Evolutionary conservation across 1,284 basidiomycete genomes (phyloP), one percentile per base, ranked within the genome.

Genomic region (Stygiomarasmius scandens): DNA sequence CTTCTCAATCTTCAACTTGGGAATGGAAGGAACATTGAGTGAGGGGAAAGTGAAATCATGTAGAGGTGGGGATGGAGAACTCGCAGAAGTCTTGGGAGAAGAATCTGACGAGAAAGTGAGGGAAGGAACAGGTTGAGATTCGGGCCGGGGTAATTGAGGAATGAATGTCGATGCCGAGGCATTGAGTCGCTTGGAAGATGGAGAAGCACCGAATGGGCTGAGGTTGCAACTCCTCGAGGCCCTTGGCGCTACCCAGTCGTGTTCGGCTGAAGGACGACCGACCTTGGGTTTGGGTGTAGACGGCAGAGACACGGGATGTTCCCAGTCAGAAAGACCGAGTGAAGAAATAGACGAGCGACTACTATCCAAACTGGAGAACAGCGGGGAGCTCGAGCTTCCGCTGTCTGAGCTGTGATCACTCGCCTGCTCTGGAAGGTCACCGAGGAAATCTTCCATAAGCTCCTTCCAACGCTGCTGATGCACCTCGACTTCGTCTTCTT

Each of bases 151-250:
- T 71, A 23, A 67, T 16, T 27, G 69, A 9, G 77, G 77, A 2
- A 77, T 67, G 61, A 79, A 79, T n/a, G 73, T 73, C 20, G 75
- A 73, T 14, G 77, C 77, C 16, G 69, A 68, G 11, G 75, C 75
- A 52, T 77, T 79, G 38, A 78, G 71, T 8, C 72, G 69, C 55
- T 70, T 69, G 44, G 67, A 66, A 43, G n/a, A n/a, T n/a, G 67
- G 68, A 44, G 71, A 69, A 24, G 73, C 71, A 20, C 62, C 46
- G 27, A 65, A 38, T 14, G 52, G 52, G 24, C 51, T 54, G 11
- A 36, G 29, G 34, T 49, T 52, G 22, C 43, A 46, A 38, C 48
- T 54, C 43, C 52, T 53, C 43, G 58, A 34, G 34, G n/a, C 34
- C 66, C 60, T 72, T 72, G 52, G 74, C 66, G 46, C 71, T 63